These are phyloP conservation scores for Kalanchoe fedtschenkoi DNA, from an alignment of 164 flowering plant genomes.

Conservation along the genomic window DNA sequence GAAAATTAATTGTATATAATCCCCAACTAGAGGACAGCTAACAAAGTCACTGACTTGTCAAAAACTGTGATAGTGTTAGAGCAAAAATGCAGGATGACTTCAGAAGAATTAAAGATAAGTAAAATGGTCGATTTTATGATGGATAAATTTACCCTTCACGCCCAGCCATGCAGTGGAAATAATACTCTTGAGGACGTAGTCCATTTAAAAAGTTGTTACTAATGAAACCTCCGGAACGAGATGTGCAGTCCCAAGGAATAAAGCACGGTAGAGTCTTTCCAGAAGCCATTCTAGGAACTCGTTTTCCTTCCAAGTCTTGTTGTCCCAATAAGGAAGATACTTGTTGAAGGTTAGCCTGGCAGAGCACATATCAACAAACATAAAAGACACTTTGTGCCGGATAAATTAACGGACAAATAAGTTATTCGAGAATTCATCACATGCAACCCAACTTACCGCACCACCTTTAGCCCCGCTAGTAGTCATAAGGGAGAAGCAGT, in stretches of 20 bases:
- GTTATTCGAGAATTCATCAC: neutral
- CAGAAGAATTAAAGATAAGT: neutral
- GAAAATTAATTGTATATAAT: neutral
- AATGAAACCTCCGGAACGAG: conserved; percentile 92
- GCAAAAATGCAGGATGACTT: neutral
- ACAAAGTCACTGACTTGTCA: neutral
- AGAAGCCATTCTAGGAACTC: conserved; percentile 96
- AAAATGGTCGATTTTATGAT: too few species aligned
- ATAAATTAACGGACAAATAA: neutral
- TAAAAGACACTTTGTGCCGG: neutral
- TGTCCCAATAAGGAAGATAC: conserved; percentile 86
- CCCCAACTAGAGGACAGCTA: neutral
- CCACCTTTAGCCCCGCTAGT: conserved; percentile 93
- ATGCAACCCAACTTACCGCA: conserved; percentile 36
- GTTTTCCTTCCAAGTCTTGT: conserved; percentile 92
- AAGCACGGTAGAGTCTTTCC: conserved; percentile 94
- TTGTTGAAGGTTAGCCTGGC: conserved; percentile 88
- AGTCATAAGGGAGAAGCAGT: conserved; percentile 89
- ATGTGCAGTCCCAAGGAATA: conserved; percentile 79
- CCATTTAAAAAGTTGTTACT: conserved; percentile 86
- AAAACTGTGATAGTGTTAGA: neutral
- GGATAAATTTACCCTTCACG: conserved; percentile 79
- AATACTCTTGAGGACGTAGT: conserved; percentile 95
- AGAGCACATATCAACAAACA: neutral
- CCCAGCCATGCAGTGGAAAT: conserved; percentile 99